A percentile compares a stretch with the other conserved stretches of the same genome.
Conservation (phyloP, 345 rosid genomes). For the Eutrema yunnanense region DNA sequence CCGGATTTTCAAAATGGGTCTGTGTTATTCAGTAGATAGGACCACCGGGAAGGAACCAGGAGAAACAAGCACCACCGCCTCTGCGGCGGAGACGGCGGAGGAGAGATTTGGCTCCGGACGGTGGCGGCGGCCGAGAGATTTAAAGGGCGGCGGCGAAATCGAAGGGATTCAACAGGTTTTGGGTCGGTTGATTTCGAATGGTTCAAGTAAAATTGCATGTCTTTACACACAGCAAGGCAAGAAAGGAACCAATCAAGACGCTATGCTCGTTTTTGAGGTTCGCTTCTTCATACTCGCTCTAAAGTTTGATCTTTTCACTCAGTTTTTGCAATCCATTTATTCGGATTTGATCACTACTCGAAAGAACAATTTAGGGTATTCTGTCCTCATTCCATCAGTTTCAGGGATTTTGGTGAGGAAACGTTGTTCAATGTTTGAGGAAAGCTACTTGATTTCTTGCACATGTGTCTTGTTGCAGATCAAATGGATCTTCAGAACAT, state of each 20-base stretch:
- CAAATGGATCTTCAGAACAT: constrained; percentile 15
- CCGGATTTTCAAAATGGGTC: constrained; percentile 47
- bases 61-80: constrained; percentile 20
- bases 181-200: constrained; percentile 56
- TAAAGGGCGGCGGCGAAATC: constrained; percentile 27
- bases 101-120: constrained; percentile 31
- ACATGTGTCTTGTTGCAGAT: background rate
- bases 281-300: constrained; percentile 4
- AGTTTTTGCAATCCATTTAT: background rate
- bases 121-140: constrained; percentile 51
- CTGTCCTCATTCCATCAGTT: background rate
- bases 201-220: constrained; percentile 61
- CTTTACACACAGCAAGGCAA: constrained; percentile 92
- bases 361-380: background rate
- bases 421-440: background rate
- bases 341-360: background rate
- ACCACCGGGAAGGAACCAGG: constrained; percentile 33
- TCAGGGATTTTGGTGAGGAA: background rate
- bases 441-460: constrained; percentile 1
- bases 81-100: constrained; percentile 12
- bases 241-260: constrained; percentile 97
- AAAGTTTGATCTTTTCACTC: background rate
- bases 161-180: constrained; percentile 41
- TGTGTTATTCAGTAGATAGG: constrained; percentile 54
- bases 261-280: constrained; percentile 97